phyloP scores from a whole-genome alignment of 345 rosid genomes.

The Rhizophora mangle region DNA sequence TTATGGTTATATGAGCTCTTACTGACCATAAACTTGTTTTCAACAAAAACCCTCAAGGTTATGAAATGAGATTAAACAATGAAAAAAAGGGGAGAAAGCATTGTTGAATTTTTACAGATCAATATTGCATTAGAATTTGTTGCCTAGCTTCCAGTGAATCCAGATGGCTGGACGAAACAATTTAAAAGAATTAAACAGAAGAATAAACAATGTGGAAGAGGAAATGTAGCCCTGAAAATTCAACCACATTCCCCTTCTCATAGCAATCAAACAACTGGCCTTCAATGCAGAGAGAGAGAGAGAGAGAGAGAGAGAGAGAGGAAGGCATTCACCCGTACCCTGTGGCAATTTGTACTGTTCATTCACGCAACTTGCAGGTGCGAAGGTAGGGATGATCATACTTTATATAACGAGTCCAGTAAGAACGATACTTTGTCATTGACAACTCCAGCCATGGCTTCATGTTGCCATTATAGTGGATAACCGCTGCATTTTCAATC shows the following conservation, averaged over 20 bases:
- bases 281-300: slow-evolving; percentile 7
- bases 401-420: slow-evolving; percentile 90
- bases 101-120: slow-evolving; percentile 23
- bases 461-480: slow-evolving; percentile 99
- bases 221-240: slow-evolving; percentile 23
- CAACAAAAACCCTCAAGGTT: background rate
- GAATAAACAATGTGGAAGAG: slow-evolving; percentile 34
- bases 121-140: slow-evolving; percentile 20
- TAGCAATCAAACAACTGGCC: slow-evolving; percentile 16
- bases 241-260: slow-evolving; percentile 19
- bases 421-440: slow-evolving; percentile 84
- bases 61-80: background rate
- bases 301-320: slow-evolving; percentile 16
- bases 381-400: slow-evolving; percentile 84
- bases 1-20: slow-evolving; percentile 7
- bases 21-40: slow-evolving; percentile 7
- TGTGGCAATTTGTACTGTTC: slow-evolving; percentile 15
- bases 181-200: slow-evolving; percentile 43
- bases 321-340: slow-evolving; percentile 11
- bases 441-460: slow-evolving; percentile 99
- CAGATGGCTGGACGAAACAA: slow-evolving; percentile 24
- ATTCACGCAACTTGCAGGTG: slow-evolving; percentile 70
- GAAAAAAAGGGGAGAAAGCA: background rate
- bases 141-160: slow-evolving; percentile 19
- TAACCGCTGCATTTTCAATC: slow-evolving; percentile 85